Evolutionary conservation across 2,329 filamentous ascomycete genomes (phyloP).

Genomic region (Stagonosporopsis vannaccii): DNA sequence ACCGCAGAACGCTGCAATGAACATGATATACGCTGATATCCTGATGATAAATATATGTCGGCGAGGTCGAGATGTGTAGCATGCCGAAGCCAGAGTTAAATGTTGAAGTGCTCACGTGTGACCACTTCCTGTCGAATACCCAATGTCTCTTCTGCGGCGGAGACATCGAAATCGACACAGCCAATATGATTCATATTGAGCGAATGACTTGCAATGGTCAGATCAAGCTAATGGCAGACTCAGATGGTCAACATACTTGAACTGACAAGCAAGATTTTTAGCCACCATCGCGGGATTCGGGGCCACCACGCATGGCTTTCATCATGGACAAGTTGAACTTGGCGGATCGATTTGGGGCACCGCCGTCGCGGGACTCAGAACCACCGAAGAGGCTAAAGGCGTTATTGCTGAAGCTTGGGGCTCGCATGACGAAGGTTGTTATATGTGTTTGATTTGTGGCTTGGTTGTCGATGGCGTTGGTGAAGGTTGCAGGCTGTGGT

Average conservation of each 20-base stretch:
- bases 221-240: conserved; percentile 6
- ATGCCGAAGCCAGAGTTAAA: conserved; percentile 9
- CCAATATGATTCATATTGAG: conserved; percentile 3
- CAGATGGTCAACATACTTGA: conserved; percentile 16
- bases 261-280: conserved; percentile 23
- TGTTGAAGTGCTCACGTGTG: background rate
- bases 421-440: conserved; percentile 7
- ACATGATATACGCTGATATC: conserved; percentile 3
- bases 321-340: conserved; percentile 26
- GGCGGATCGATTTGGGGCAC: conserved; percentile 37
- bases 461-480: conserved; percentile 26
- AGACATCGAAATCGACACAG: background rate
- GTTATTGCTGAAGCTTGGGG: conserved; percentile 20
- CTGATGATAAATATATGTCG: conserved; percentile 1
- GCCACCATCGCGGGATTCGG: conserved; percentile 43
- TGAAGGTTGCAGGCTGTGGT: conserved; percentile 13
- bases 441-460: conserved; percentile 17
- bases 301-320: conserved; percentile 24
- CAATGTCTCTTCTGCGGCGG: background rate
- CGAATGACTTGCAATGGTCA: conserved; percentile 21
- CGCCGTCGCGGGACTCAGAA: conserved; percentile 41
- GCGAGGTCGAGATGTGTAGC: conserved; percentile 2
- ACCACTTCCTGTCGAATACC: conserved; percentile 1
- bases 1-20: conserved; percentile 16
- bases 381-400: conserved; percentile 23